Evolutionary conservation across 768 basidiomycete genomes (phyloP).

Genomic region (Suillus placidus): DNA sequence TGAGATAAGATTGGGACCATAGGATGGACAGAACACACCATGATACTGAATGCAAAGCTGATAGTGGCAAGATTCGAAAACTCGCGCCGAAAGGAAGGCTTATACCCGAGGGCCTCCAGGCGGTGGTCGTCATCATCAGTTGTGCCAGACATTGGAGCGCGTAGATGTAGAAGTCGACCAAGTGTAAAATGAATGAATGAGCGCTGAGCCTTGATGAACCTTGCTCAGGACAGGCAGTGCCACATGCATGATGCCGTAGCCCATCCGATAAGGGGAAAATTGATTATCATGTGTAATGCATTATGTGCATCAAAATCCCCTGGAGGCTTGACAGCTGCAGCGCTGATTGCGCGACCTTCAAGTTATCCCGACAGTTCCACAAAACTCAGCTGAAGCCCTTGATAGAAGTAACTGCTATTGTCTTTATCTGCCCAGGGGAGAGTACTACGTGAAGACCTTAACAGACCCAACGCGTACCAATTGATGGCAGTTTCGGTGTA

Average conservation of each 20-base stretch:
- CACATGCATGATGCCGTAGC: neutral
- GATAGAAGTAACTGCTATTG: no score
- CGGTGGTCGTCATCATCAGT: conserved; percentile 58
- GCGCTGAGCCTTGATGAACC: neutral
- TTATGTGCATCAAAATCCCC: no score
- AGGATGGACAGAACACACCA: conserved; percentile 42
- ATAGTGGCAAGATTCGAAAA: conserved; percentile 84
- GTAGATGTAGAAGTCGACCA: neutral
- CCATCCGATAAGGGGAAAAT: no score
- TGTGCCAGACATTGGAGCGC: conserved; percentile 8
- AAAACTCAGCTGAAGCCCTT: no score
- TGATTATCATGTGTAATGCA: no score
- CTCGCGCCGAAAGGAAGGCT: conserved; percentile 82
- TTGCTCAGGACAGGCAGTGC: neutral
- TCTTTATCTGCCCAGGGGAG: no score
- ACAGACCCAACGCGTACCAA: no score
- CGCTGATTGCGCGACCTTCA: no score
- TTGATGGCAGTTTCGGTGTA: no score
- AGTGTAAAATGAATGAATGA: neutral
- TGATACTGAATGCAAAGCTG: conserved; percentile 76
- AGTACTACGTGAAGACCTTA: no score
- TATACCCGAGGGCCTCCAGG: conserved; percentile 68
- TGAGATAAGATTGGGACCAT: conserved; percentile 5
- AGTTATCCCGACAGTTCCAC: no score
- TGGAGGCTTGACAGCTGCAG: no score